Percentiles rank a stretch among this genome's conserved stretches.
phyloP scores from a whole-genome alignment of 2,329 filamentous ascomycete genomes.

The Microdochium bolleyi region DNA sequence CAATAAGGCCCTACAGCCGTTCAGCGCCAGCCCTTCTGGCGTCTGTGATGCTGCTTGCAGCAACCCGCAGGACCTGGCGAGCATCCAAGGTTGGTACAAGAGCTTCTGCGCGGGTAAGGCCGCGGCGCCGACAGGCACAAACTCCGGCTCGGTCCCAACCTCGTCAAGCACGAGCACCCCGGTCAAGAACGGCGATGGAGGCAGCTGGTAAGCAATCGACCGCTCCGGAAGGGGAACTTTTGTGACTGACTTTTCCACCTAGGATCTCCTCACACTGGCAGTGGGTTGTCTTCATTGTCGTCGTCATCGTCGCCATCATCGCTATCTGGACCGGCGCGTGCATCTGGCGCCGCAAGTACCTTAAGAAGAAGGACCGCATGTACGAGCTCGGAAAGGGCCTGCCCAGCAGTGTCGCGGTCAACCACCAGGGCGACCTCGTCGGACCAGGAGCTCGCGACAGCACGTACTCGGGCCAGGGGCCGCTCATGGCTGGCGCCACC shows the following conservation, averaged over 20 bases:
- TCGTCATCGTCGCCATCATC: conserved; percentile 62
- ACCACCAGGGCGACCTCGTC: conserved; percentile 20
- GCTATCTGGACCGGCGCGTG: conserved; percentile 60
- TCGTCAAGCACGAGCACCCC: conserved; percentile 13
- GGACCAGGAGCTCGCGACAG: conserved; percentile 16
- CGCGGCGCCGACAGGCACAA: conserved; percentile 21
- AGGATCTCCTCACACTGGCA: conserved; percentile 66
- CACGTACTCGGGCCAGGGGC: conserved; percentile 19
- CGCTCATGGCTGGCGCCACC: conserved; percentile 26
- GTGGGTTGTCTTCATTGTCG: conserved; percentile 76
- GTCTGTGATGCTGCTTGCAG: conserved; percentile 57
- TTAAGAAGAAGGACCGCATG: conserved; percentile 58
- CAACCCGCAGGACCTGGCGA: conserved; percentile 38
- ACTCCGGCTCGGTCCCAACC: conserved; percentile 13
- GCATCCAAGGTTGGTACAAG: conserved; percentile 64
- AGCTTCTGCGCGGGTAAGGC: conserved; percentile 49
- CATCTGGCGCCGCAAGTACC: conserved; percentile 65
- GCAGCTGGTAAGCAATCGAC: conserved; percentile 38
- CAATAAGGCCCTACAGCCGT: conserved; percentile 47
- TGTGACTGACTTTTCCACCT: conserved; percentile 1
- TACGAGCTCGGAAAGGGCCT: conserved; percentile 38
- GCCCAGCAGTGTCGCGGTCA: conserved; percentile 24
- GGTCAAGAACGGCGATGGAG: conserved; percentile 22
- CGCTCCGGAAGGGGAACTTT: too few species aligned
- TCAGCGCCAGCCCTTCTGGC: conserved; percentile 46